These are phyloP conservation scores for Cercospora sp. DNA, from an alignment of 2,329 filamentous ascomycete genomes.

Conservation along the genomic window DNA sequence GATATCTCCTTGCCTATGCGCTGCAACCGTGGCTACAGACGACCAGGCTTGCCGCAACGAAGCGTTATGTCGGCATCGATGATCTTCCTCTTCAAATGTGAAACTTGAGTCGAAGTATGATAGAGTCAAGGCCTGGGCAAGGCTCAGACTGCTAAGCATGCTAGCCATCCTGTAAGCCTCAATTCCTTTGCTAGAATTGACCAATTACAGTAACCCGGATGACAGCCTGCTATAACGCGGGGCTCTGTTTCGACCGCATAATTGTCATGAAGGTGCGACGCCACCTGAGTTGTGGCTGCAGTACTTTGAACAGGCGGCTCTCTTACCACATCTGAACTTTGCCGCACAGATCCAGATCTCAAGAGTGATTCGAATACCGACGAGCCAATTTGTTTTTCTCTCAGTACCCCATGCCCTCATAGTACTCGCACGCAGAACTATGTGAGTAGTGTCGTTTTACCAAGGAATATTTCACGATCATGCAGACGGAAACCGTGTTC, in stretches of 20 bases:
- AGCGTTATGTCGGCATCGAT: neutral
- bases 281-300: slow-evolving; percentile 2
- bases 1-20: neutral
- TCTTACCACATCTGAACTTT: slow-evolving; percentile 2
- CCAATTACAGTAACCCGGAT: neutral
- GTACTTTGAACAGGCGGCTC: neutral
- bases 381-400: neutral
- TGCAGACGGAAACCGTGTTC: neutral
- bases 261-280: neutral
- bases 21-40: neutral
- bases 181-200: neutral
- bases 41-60: neutral
- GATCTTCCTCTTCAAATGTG: neutral
- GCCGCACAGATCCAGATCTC: neutral
- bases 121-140: neutral
- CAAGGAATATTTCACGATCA: neutral
- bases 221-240: neutral
- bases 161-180: neutral
- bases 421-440: neutral
- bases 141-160: slow-evolving; percentile 8
- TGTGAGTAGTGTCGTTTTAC: neutral
- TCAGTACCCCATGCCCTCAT: neutral
- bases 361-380: neutral
- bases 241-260: neutral
- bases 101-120: neutral